Base-by-base conservation (phyloP, 305 asterid species). In the Fraxinus velutina region DNA sequence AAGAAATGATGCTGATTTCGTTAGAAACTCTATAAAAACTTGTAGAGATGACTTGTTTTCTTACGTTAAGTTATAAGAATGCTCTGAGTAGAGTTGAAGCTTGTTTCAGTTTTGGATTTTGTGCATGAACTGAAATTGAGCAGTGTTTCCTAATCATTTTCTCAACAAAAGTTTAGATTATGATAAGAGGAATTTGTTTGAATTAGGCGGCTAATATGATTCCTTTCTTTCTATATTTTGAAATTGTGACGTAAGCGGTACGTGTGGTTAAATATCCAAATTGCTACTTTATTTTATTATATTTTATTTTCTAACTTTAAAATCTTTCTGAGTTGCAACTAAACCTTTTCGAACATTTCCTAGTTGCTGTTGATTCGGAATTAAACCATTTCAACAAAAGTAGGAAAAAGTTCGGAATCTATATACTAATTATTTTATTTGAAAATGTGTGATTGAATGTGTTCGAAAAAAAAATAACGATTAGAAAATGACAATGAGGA, bases 1-100 rank as follows among this genome's bases (percentile, higher is more conserved):
- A 2, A 8, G 32, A 60, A 60, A 60, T 60, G 30, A 60, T 60
- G 15, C 15, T 60, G 71, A 68, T 29, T 29, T 68, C 21, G 32
- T 33, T 4, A 12, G 57, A 36, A 73, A 64, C 80, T 79, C 72
- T 57, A 27, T 22, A 47, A 36, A 50, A 78, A 84, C 80, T 83
- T 83, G 78, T 44, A 82, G 50, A 80, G 82, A 81, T 83, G 88
- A 83, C 70, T 79, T 84, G 81, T 82, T 84, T 82, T 84, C 83
- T 73, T 82, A 34, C 47, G 83, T 50, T 86, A 34, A 76, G 83
- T 50, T 86, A 24, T 68, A 21, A 47, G 82, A 15, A 62, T 78
- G 68, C 52, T 71, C 80, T 82, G 83, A 37, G 47, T 37, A 7
- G 47, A 37, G 47, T 34, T 36, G 24, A 2, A 29, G 74, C 13